Percentiles rank a stretch among this genome's conserved stretches.
Conservation (phyloP, 2,329 filamentous ascomycete species). For the Chrysoporthe cubensis region DNA sequence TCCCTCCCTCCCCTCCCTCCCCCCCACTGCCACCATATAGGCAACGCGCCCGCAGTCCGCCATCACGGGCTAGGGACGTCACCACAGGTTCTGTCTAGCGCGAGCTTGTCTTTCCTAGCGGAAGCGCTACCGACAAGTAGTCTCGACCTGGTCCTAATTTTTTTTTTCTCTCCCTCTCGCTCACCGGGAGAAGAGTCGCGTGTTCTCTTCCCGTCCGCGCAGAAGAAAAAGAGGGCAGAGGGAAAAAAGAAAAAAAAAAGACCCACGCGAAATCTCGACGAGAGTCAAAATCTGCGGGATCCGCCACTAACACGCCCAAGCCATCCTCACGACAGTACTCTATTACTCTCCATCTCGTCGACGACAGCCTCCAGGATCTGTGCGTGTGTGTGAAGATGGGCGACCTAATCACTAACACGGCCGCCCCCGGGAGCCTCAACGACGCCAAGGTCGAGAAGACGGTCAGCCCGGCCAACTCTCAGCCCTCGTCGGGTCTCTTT, state of each 20-base stretch:
- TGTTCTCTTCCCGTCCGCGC: background rate
- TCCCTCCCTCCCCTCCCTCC: background rate
- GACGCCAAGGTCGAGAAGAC: conserved; percentile 28
- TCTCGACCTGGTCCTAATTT: background rate
- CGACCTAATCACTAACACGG: conserved; percentile 16
- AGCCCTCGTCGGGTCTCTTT: conserved; percentile 26
- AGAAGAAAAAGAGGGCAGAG: background rate
- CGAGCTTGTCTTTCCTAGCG: background rate
- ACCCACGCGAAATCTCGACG: conserved; percentile 2
- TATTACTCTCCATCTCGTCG: conserved; percentile 16
- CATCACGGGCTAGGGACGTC: background rate
- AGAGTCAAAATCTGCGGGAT: conserved; percentile 9
- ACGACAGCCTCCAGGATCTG: background rate
- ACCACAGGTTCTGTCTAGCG: background rate
- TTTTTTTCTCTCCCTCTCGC: background rate
- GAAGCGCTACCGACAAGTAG: background rate
- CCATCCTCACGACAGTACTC: conserved; percentile 5
- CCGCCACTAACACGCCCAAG: background rate
- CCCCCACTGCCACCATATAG: background rate
- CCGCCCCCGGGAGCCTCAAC: conserved; percentile 3
- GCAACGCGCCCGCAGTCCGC: background rate
- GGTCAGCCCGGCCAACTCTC: conserved; percentile 22
- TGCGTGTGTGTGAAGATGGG: conserved; percentile 15
- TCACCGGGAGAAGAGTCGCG: background rate
- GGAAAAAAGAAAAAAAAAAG: background rate